Base-by-base conservation (phyloP, 345 rosid genomes). In the Ricinus communis region DNA sequence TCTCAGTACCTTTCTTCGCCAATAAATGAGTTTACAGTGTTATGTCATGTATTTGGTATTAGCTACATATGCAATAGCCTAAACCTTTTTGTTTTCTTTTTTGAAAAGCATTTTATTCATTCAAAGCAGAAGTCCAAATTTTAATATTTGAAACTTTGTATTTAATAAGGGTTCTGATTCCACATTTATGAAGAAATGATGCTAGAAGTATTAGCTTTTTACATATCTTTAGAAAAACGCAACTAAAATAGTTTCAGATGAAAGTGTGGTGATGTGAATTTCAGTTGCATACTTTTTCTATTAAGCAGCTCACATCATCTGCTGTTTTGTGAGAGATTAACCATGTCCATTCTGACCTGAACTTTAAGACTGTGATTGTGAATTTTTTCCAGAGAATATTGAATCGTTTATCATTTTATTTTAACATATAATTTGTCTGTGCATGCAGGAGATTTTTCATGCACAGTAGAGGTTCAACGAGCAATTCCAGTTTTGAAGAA, bases 401-500 rank as follows among this genome's bases (percentile, higher is more conserved):
- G 28, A 31, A 31, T 11, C 8, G 12, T 30, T 14, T 36, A 9
- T 5, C 9, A 38, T 67, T 27, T 56, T 10, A 25, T 27, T 53
- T 28, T 19, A 3, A 31, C 51, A 60, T 41, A 2, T 1, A 24
- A 18, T 22, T 13, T 65, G 12, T 54, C 21, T 60, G 11, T 41
- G 40, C 33, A 11, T 62, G 46, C 74, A 90, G 97, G 96, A 74
- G 97, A 86, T 68, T 79, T 74, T 82, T 80, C 87, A 68, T 92
- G 97, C 87, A 87, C 93, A 9, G 75, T 76, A 57, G 99, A 90
- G 82, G 86, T 89, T 58, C 93, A 83, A 50, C 79, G 85, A 80
- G 97, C 93, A 46, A 80, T 90, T 59, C 92, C 97, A 57, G 70
- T 86, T 60, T 77, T 95, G 67, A 89, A 87, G 80, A 90, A 86